Evolutionary conservation across 495 filamentous ascomycete species (phyloP).

Genomic region (Hypomontagnella monticulosa): DNA sequence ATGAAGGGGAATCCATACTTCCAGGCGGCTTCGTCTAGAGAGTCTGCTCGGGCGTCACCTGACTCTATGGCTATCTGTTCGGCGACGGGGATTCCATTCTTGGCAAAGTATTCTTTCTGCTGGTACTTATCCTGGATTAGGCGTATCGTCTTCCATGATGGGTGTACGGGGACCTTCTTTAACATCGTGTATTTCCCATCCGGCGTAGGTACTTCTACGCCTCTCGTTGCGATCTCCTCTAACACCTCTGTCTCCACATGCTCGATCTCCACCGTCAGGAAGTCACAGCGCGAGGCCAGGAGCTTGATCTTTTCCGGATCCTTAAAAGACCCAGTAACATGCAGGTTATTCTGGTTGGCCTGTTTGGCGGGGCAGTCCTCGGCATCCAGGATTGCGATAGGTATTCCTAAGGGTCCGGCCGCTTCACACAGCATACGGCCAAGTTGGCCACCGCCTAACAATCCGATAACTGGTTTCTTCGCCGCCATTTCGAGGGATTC

Average conservation of each 20-base stretch:
- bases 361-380: slow-evolving; percentile 88
- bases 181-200: slow-evolving; percentile 50
- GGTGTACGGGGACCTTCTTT: slow-evolving; percentile 72
- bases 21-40: slow-evolving; percentile 69
- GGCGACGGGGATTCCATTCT: slow-evolving; percentile 74
- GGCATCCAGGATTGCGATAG: slow-evolving; percentile 81
- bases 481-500: slow-evolving; percentile 7
- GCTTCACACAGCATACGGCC: slow-evolving; percentile 96
- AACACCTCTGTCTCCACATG: slow-evolving; percentile 95
- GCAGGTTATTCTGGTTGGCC: slow-evolving; percentile 75
- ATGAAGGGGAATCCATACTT: slow-evolving; percentile 87
- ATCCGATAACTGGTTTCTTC: slow-evolving; percentile 35
- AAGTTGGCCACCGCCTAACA: slow-evolving; percentile 70
- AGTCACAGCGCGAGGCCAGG: slow-evolving; percentile 79
- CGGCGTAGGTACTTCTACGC: slow-evolving; percentile 58
- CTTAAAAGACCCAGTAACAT: slow-evolving; percentile 88
- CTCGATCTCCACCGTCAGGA: slow-evolving; percentile 97
- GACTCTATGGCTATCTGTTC: slow-evolving; percentile 68
- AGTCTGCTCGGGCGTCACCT: slow-evolving; percentile 59
- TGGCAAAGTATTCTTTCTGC: slow-evolving; percentile 83
- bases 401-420: slow-evolving; percentile 85
- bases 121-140: slow-evolving; percentile 96
- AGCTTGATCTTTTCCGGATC: slow-evolving; percentile 77
- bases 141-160: slow-evolving; percentile 87
- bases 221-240: slow-evolving; percentile 75